Evolutionary conservation across 1,284 basidiomycete genomes (phyloP), one percentile per base, ranked within the genome.

Genomic region (Tilletia indica): DNA sequence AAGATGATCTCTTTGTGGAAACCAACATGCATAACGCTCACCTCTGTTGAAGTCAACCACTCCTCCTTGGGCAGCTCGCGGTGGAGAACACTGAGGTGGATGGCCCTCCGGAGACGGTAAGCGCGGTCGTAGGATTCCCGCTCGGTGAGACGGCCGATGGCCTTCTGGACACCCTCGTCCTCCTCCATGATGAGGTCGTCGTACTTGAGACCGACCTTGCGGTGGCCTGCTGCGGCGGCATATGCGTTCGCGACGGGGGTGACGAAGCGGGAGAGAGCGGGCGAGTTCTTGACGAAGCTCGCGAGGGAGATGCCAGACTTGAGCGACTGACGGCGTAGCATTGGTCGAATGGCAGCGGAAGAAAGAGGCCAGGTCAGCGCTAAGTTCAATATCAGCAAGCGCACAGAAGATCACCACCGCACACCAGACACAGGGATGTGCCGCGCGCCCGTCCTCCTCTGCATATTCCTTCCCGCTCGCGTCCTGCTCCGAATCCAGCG

Each of bases 141-240:
- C 56, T 89, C 87, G 56, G 92, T 90, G 79, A 99, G 87, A 85
- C 96, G 94, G 66, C 84, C 85, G 79, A 99, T 85, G 54, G 94
- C 94, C 88, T 92, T 90, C 86, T 97, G 91, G 47, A 97, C 92
- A 76, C 91, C 89, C 25, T 87, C 87, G 73, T 90, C 89, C 87
- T 98, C 96, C 86, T 97, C 94, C 73, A 92, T 87, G 76, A 98
- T 87, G 80, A 99, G 89, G 88, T 99, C 96, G 85, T 99, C 96
- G 86, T 97, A 97, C 84, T 89, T 91, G 85, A 97, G 89, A 79
- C 96, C 96, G 85, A 93, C 88, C 85, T 91, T 89, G 80, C 95
- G 89, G 88, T 96, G 93, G 61, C 95, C 94, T 58, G 91, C 87
- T 70, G 90, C 86, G 83, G 91, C 86, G 78, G 91, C 91, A 85